Conservation (phyloP, 2,329 filamentous ascomycete species). For the Berkeleyomyces basicola region DNA sequence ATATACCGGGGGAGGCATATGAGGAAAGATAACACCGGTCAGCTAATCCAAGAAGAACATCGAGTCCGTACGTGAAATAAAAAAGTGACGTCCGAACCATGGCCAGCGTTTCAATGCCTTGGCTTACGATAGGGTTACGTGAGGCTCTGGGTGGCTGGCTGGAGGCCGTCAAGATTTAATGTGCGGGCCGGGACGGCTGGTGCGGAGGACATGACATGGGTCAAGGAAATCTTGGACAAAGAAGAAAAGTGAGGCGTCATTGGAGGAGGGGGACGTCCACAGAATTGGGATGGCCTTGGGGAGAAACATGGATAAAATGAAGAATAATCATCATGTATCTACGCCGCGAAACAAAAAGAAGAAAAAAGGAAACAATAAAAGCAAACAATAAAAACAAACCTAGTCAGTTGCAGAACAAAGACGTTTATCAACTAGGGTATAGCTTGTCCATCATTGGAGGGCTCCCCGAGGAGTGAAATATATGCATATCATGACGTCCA, state of each 20-base stretch:
- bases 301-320: background rate
- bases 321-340: too few relatives aligned
- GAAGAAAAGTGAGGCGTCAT: background rate
- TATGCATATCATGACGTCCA: background rate
- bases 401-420: background rate
- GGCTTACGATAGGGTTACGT: background rate
- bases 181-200: background rate
- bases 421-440: background rate
- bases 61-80: background rate
- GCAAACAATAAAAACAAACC: background rate
- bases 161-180: background rate
- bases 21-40: background rate
- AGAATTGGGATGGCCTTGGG: background rate
- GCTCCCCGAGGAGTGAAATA: background rate
- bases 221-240: background rate
- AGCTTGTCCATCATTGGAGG: background rate
- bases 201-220: background rate
- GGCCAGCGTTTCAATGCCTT: background rate
- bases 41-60: background rate
- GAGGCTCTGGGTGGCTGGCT: background rate
- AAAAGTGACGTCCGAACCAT: background rate
- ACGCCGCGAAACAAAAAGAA: background rate
- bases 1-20: background rate
- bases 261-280: background rate
- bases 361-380: background rate